Percentiles rank a stretch among this genome's conserved stretches.
Conservation (phyloP, 805 yeast species). For the Candida verbasci region DNA sequence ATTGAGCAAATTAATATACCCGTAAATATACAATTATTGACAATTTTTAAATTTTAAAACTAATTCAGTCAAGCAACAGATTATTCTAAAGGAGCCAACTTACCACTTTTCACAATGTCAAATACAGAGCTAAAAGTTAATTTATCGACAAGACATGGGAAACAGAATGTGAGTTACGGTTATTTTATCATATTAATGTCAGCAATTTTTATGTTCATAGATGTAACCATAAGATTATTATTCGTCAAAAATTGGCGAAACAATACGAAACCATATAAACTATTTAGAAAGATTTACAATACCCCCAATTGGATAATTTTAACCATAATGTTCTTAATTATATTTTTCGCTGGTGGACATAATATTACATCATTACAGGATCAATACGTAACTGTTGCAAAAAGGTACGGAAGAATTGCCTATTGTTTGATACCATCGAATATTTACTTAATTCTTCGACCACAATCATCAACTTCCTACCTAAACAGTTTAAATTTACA, state of each 20-base stretch:
- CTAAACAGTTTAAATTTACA: slow-evolving; percentile 54
- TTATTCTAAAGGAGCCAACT: too few relatives aligned
- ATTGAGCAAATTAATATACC: too few relatives aligned
- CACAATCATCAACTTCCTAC: slow-evolving; percentile 42
- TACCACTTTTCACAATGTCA: too few relatives aligned
- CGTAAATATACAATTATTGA: too few relatives aligned
- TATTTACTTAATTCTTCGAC: slow-evolving; percentile 52
- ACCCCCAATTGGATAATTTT: slow-evolving; percentile 34
- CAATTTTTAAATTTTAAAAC: too few relatives aligned
- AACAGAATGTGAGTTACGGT: slow-evolving; percentile 55
- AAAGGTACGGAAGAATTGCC: slow-evolving; percentile 60
- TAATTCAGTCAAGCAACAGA: too few relatives aligned
- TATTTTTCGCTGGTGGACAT: slow-evolving; percentile 26
- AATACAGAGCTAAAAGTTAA: too few relatives aligned
- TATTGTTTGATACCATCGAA: slow-evolving; percentile 57
- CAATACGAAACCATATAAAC: slow-evolving; percentile 1
- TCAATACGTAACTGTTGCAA: slow-evolving; percentile 34
- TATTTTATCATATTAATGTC: slow-evolving; percentile 44
- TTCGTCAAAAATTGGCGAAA: slow-evolving; percentile 5
- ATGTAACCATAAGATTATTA: slow-evolving; percentile 4
- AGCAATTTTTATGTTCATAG: slow-evolving; percentile 28
- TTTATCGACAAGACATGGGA: slow-evolving; percentile 52
- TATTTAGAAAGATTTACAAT: slow-evolving; percentile 17
- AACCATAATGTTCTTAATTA: slow-evolving; percentile 26
- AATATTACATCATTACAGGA: slow-evolving; percentile 28